phyloP scores from a whole-genome alignment of 2,329 filamentous ascomycete species.

The Ophiostoma tasmaniense region DNA sequence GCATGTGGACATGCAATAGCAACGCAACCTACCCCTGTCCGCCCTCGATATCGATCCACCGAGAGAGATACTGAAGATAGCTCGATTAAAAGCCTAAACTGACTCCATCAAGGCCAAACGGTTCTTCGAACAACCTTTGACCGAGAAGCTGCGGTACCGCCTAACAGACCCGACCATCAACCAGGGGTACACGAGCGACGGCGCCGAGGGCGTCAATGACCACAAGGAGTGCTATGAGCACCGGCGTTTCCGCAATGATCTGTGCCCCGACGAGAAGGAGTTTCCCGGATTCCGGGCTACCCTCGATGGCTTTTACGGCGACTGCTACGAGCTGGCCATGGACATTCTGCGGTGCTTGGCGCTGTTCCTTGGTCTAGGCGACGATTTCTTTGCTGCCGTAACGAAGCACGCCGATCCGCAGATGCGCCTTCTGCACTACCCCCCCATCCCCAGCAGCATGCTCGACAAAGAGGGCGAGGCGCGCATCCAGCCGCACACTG shows the following conservation, averaged over 20 bases:
- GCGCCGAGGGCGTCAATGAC: conserved; percentile 6
- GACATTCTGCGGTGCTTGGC: conserved; percentile 2
- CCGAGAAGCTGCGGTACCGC: conserved; percentile 1
- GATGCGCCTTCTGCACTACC: conserved; percentile 11
- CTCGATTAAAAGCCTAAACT: background rate
- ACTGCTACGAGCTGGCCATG: background rate
- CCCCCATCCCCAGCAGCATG: background rate
- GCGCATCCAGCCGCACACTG: conserved; percentile 6
- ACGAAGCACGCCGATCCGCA: conserved; percentile 11
- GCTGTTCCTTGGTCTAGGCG: conserved; percentile 2
- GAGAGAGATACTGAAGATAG: background rate
- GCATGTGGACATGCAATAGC: background rate
- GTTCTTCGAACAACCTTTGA: conserved; percentile 5
- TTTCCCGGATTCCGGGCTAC: background rate
- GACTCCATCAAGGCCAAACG: background rate
- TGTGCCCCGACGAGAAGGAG: background rate
- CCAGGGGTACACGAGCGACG: conserved; percentile 12
- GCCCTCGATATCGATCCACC: background rate
- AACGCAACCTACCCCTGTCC: background rate
- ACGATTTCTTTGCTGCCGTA: conserved; percentile 4
- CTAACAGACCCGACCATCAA: conserved; percentile 1
- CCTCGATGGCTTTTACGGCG: conserved; percentile 6
- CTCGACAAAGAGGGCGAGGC: background rate
- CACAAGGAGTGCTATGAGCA: conserved; percentile 15
- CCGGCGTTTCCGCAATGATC: conserved; percentile 8